Base-by-base conservation (phyloP, 768 basidiomycete genomes). In the Pleurotus platypus region DNA sequence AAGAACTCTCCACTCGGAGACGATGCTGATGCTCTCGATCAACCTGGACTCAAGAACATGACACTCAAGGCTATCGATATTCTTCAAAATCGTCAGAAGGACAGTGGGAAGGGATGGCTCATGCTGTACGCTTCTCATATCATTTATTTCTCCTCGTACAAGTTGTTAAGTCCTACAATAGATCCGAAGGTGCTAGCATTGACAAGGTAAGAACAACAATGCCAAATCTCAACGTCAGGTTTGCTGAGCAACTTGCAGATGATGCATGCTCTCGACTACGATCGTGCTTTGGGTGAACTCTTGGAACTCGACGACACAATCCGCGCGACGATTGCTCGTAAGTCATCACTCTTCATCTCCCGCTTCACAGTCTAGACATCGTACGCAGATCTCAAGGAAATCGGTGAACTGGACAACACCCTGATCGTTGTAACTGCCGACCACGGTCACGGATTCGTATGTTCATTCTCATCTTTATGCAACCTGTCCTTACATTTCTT, bases 231-330 rank as follows among this genome's bases (percentile, higher is more conserved):
- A 7, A 45, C 16, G 42, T 2, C 42, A 3, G 9, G 20, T n/a
- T 22, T 22, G 2, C 42, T 45, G 5, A 45, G 15, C 42, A 45
- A 22, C 11, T 16, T 15, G 42, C 4, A 45, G 76, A 76, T 76
- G 76, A 78, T 78, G 77, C 77, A 78, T 48, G 74, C 68, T 20
- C 69, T 78, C 47, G 77, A 78, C 48, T 78, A 78, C 58, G 75
- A 76, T 46, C 75, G 77, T 59, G 77, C 75, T n/a, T 70, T 78
- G 20, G 77, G 77, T 45, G 77, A 78, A 47, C 67, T 78, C 6
- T 64, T 78, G 26, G 75, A 78, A 59, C 68, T 78, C 27, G 77
- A 78, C 48, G 75, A 78, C 53, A 77, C 77, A 4, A 69, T 78
- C 58, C 71, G 74, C 37, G 76, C 72, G 9, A 70, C 75, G 4